Conservation (phyloP, 495 filamentous ascomycete species). For the Cladorrhinum samala region DNA sequence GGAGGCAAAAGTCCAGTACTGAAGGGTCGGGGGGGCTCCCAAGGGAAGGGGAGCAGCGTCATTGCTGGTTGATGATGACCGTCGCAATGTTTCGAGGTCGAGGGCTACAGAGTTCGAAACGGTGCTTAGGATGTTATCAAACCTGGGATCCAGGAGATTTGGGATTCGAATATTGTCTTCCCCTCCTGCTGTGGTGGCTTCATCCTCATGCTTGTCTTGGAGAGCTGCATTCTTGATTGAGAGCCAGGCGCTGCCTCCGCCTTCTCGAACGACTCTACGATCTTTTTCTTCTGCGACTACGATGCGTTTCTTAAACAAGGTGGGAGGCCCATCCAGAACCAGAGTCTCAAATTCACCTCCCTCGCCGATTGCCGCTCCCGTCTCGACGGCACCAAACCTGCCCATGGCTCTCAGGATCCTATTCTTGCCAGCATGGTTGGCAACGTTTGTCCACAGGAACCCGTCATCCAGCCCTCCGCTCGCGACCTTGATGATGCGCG, state of each 20-base stretch:
- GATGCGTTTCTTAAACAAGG: constrained; percentile 66
- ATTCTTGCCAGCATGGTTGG: constrained; percentile 42
- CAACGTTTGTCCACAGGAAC: constrained; percentile 79
- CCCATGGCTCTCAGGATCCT: constrained; percentile 57
- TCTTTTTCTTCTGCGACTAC: constrained; percentile 51
- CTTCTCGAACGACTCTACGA: constrained; percentile 51
- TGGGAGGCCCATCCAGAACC: constrained; percentile 68
- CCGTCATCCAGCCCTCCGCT: constrained; percentile 78
- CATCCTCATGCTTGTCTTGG: constrained; percentile 38
- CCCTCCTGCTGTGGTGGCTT: not conserved
- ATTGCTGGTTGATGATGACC: too few relatives aligned
- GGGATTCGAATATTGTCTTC: constrained; percentile 38
- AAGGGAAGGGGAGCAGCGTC: not conserved
- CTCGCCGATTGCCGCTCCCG: constrained; percentile 75
- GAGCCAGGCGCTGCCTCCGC: constrained; percentile 65
- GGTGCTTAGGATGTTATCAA: constrained; percentile 28
- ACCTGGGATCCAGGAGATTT: constrained; percentile 41
- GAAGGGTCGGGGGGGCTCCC: constrained; percentile 9
- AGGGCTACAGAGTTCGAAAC: too few relatives aligned
- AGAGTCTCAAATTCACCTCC: constrained; percentile 97
- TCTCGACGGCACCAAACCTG: constrained; percentile 58
- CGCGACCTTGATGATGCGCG: constrained; percentile 88
- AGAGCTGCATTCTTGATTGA: constrained; percentile 53
- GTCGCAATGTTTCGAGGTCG: too few relatives aligned
- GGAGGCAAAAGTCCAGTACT: constrained; percentile 19